Evolutionary conservation across 1,139 yeast genomes (phyloP), one percentile per base, ranked within the genome.

Genomic region (Yamadazyma sp.): DNA sequence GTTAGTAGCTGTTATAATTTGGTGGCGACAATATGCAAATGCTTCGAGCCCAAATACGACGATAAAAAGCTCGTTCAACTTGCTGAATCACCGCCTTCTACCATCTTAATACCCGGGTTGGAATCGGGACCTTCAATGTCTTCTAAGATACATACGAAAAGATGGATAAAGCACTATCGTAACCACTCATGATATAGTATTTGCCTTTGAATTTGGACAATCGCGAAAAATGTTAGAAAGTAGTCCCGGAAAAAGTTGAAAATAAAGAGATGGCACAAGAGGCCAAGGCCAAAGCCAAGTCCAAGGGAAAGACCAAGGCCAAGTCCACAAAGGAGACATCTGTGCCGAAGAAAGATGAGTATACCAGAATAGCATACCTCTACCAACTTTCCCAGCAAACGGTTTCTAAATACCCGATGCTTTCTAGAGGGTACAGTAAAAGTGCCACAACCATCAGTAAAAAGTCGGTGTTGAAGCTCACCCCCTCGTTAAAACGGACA

Each of bases 141-240:
- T 6, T 27, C 7, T 4, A 11, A 10, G 10, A 12, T 32, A 80
- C 91, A 57, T 80, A 85, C 86, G 96, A 88, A 71, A 92, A 92
- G 64, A 92, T 95, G 45, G 98, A 91, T 58, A 92, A 79, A 46
- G 98, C 98, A 78, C 98, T 83, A 69, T 92, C 98, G 96, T 92
- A 92, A 47, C 98, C 98, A 77, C 97, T 87, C 98, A 92, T 55
- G 20, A n/a, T 6, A 6, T 20, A 20, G 8, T 24, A 26, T 33
- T 37, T 28, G 40, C 33, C 36, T 33, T 29, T 33, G 32, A 33
- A 12, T 26, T n/a, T 26, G 15, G 29, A 12, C 15, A 15, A 17
- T 20, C 37, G 37, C 37, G 37, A 34, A 27, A 16, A 22, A 20
- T 9, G 9, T 20, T 20, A 8, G 8, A 20, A 20, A 20, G 8